Evolutionary conservation across 768 basidiomycete species (phyloP).

Genomic region (Gloeophyllum trabeum): DNA sequence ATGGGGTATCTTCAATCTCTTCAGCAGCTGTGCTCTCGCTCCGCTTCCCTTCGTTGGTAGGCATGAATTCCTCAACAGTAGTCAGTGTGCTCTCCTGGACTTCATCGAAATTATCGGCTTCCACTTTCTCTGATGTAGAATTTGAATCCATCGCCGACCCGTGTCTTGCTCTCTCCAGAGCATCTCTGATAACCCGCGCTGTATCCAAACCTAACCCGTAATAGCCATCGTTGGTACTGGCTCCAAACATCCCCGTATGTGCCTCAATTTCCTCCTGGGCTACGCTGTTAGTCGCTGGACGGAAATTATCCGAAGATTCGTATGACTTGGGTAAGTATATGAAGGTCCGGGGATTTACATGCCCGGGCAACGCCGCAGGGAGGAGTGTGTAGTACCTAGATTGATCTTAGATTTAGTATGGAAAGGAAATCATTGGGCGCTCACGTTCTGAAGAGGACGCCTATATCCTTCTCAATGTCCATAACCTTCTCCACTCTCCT

Average conservation of each 20-base stretch:
- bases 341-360: slow-evolving; percentile 59
- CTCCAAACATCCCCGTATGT: slow-evolving; percentile 83
- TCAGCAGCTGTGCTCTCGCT: no score
- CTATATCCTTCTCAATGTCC: slow-evolving; percentile 44
- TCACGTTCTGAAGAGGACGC: slow-evolving; percentile 65
- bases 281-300: slow-evolving; percentile 52
- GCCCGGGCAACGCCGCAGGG: slow-evolving; percentile 53
- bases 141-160: no score
- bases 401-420: neutral
- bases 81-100: slow-evolving; percentile 5
- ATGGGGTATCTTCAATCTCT: no score
- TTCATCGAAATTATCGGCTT: no score
- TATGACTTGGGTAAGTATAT: slow-evolving; percentile 50
- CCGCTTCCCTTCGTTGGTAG: no score
- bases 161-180: slow-evolving; percentile 21
- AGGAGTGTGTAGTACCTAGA: slow-evolving; percentile 72
- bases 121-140: no score
- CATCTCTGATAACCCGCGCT: slow-evolving; percentile 50
- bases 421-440: slow-evolving; percentile 15
- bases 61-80: slow-evolving; percentile 1
- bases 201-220: slow-evolving; percentile 71
- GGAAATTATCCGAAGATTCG: slow-evolving; percentile 34
- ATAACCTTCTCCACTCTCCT: slow-evolving; percentile 52
- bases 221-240: slow-evolving; percentile 79
- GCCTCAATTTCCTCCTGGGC: slow-evolving; percentile 73